Percentiles rank a stretch among this genome's conserved stretches.
These are phyloP conservation scores for Gymnopus androsaceus DNA, from an alignment of 1,284 basidiomycete species.

Conservation along the genomic window DNA sequence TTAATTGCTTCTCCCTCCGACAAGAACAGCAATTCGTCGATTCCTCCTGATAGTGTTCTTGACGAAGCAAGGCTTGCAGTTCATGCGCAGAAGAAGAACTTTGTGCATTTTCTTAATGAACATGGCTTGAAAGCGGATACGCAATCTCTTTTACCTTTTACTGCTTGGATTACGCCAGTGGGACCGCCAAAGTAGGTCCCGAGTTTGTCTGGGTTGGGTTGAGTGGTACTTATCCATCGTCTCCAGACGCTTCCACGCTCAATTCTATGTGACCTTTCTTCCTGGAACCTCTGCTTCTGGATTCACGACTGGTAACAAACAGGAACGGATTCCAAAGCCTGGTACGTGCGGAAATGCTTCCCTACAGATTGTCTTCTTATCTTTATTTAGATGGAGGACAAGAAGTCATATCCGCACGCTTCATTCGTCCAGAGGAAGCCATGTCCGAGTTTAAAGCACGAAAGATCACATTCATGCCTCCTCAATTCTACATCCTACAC, in stretches of 20 bases:
- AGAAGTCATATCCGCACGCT: slow-evolving; percentile 67
- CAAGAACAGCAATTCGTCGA: slow-evolving; percentile 20
- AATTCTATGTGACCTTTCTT: slow-evolving; percentile 67
- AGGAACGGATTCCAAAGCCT: slow-evolving; percentile 61
- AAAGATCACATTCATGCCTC: slow-evolving; percentile 65
- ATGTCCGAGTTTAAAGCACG: slow-evolving; percentile 51
- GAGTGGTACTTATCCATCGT: not conserved
- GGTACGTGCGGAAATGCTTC: slow-evolving; percentile 34
- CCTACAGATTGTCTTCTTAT: not conserved
- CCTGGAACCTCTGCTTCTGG: slow-evolving; percentile 42
- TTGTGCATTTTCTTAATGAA: slow-evolving; percentile 54
- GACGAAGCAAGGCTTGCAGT: slow-evolving; percentile 59
- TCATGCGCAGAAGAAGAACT: slow-evolving; percentile 51
- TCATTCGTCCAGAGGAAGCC: slow-evolving; percentile 53
- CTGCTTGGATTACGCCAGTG: slow-evolving; percentile 68
- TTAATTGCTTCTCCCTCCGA: slow-evolving; percentile 51
- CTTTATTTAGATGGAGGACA: slow-evolving; percentile 53
- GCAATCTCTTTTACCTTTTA: slow-evolving; percentile 59
- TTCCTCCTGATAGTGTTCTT: slow-evolving; percentile 39
- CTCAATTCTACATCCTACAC: slow-evolving; percentile 67
- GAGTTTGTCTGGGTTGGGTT: slow-evolving; percentile 2
- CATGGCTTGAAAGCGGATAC: slow-evolving; percentile 46
- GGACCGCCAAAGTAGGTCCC: slow-evolving; percentile 47
- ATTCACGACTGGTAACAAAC: slow-evolving; percentile 53
- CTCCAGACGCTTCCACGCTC: slow-evolving; percentile 64